Percentiles rank a stretch among this genome's conserved stretches.
These are phyloP conservation scores for Podospora anserina DNA, from an alignment of 495 filamentous ascomycete genomes.

Conservation along the genomic window DNA sequence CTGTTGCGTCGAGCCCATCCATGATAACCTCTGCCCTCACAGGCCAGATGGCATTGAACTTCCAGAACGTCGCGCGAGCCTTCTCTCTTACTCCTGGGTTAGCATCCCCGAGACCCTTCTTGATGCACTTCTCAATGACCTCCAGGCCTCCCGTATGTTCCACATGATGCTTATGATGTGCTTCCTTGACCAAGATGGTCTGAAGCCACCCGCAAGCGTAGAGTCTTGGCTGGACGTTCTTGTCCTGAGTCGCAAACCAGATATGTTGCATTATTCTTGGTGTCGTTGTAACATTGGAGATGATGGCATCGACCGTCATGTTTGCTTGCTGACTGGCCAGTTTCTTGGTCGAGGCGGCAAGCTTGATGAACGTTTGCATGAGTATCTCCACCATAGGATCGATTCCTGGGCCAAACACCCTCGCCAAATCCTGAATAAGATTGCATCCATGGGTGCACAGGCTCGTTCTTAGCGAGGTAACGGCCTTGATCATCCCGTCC, in stretches of 20 bases:
- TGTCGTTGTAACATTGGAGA: conserved; percentile 74
- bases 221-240: conserved; percentile 78
- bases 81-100: conserved; percentile 83
- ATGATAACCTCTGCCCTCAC: conserved; percentile 72
- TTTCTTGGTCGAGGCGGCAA: conserved; percentile 84
- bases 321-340: conserved; percentile 80
- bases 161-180: conserved; percentile 71
- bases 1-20: conserved; percentile 66
- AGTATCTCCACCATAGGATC: conserved; percentile 89
- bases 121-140: conserved; percentile 79
- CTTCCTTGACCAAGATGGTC: conserved; percentile 73
- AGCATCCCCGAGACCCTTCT: conserved; percentile 78
- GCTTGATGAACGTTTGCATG: conserved; percentile 83
- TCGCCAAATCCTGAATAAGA: conserved; percentile 81
- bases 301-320: conserved; percentile 67
- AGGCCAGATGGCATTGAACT: conserved; percentile 72
- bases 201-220: conserved; percentile 81
- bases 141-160: conserved; percentile 82
- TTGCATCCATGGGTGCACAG: conserved; percentile 80
- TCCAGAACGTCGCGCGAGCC: conserved; percentile 82
- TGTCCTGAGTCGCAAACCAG: conserved; percentile 75
- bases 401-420: conserved; percentile 67
- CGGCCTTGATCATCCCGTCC: conserved; percentile 86
- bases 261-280: conserved; percentile 79
- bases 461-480: conserved; percentile 83